Percentiles rank a stretch among this genome's conserved stretches.
Evolutionary conservation across 495 filamentous ascomycete genomes (phyloP).

Genomic region (Chaetomium tenue): DNA sequence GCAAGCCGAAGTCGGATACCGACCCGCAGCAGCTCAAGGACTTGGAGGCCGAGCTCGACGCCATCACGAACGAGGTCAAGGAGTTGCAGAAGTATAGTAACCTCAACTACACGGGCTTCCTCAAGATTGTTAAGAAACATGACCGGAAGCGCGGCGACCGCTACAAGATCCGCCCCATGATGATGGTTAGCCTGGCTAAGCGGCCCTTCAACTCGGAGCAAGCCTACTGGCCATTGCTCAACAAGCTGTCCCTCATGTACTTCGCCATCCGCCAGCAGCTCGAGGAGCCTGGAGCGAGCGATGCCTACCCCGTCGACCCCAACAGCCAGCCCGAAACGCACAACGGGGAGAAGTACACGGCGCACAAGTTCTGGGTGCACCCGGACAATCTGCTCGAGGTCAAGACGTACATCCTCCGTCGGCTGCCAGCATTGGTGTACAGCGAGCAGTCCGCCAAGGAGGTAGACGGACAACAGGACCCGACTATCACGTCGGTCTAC

Average conservation of each 20-base stretch:
- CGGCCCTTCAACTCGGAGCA: slow-evolving; percentile 90
- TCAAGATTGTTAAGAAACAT: slow-evolving; percentile 98
- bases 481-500: slow-evolving; percentile 91
- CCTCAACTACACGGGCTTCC: slow-evolving; percentile 94
- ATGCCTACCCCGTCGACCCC: slow-evolving; percentile 36
- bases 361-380: slow-evolving; percentile 98
- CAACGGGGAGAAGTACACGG: slow-evolving; percentile 71
- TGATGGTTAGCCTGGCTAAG: slow-evolving; percentile 82
- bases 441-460: slow-evolving; percentile 81
- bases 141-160: slow-evolving; percentile 77
- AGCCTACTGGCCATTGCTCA: slow-evolving; percentile 85
- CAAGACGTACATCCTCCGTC: slow-evolving; percentile 89
- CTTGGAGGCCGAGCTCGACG: slow-evolving; percentile 74
- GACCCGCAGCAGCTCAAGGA: slow-evolving; percentile 61
- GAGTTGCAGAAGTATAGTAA: slow-evolving; percentile 93
- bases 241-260: slow-evolving; percentile 91
- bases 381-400: slow-evolving; percentile 91
- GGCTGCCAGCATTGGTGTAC: slow-evolving; percentile 86
- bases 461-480: slow-evolving; percentile 72
- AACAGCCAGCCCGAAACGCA: slow-evolving; percentile 45
- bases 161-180: slow-evolving; percentile 84
- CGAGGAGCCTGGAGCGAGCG: slow-evolving; percentile 46
- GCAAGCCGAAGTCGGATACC: slow-evolving; percentile 40
- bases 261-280: slow-evolving; percentile 84
- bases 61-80: slow-evolving; percentile 84